Evolutionary conservation across 768 basidiomycete species (phyloP).

Genomic region (Auriculariales sp.): DNA sequence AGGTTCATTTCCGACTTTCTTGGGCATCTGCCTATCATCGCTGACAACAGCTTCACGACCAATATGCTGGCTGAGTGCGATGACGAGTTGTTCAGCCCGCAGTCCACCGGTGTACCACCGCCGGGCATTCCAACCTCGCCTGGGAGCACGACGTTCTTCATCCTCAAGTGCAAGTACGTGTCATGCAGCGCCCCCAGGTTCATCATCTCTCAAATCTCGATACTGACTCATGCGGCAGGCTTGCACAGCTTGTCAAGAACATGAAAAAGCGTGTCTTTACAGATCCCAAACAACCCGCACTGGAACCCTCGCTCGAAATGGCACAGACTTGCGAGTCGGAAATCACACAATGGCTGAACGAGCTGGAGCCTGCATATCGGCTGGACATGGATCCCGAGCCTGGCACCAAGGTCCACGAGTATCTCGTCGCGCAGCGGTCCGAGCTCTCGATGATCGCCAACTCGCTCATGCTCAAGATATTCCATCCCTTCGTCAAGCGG

Average conservation of each 20-base stretch:
- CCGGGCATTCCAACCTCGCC: slow-evolving; percentile 14
- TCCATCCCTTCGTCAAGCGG: slow-evolving; percentile 48
- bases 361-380: slow-evolving; percentile 36
- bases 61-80: slow-evolving; percentile 43
- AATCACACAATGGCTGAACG: slow-evolving; percentile 35
- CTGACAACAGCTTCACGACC: slow-evolving; percentile 38
- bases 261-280: slow-evolving; percentile 30
- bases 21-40: slow-evolving; percentile 46
- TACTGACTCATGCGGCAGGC: slow-evolving; percentile 21
- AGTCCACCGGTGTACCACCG: slow-evolving; percentile 29
- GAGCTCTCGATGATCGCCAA: slow-evolving; percentile 49
- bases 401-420: slow-evolving; percentile 11
- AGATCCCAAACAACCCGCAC: slow-evolving; percentile 1
- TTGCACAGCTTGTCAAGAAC: slow-evolving; percentile 47
- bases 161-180: slow-evolving; percentile 47
- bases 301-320: slow-evolving; percentile 40
- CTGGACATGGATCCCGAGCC: slow-evolving; percentile 23
- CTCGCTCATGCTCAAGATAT: slow-evolving; percentile 45
- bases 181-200: background rate
- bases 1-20: slow-evolving; percentile 61
- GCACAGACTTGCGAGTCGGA: slow-evolving; percentile 44
- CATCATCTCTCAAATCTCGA: background rate
- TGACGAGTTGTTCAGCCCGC: slow-evolving; percentile 34
- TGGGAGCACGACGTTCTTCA: slow-evolving; percentile 31
- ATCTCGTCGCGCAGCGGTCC: slow-evolving; percentile 36